These are phyloP conservation scores for Geosmithia flava DNA, from an alignment of 2,329 filamentous ascomycete genomes.

Conservation along the genomic window DNA sequence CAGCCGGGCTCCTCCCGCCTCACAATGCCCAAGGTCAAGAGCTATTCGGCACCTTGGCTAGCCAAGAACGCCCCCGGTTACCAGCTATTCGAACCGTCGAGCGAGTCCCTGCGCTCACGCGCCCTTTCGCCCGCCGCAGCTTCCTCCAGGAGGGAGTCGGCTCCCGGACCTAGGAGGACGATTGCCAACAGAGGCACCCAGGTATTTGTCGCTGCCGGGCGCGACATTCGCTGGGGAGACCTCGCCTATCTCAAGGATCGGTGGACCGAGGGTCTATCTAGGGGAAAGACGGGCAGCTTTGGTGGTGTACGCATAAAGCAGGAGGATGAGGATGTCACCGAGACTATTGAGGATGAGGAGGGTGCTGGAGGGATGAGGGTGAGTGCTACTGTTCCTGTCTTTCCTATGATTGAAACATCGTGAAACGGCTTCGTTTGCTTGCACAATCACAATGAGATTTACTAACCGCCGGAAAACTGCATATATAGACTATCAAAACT, in stretches of 20 bases:
- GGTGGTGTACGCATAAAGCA: slow-evolving; percentile 29
- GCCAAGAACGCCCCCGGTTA: slow-evolving; percentile 65
- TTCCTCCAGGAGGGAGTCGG: slow-evolving; percentile 25
- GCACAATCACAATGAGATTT: too few relatives aligned
- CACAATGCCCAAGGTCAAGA: slow-evolving; percentile 73
- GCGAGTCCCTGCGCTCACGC: slow-evolving; percentile 24
- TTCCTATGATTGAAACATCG: too few relatives aligned
- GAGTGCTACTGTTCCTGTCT: too few relatives aligned
- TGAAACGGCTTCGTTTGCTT: too few relatives aligned
- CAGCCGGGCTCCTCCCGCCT: background rate
- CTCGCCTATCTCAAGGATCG: slow-evolving; percentile 64
- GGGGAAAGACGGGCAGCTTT: slow-evolving; percentile 16
- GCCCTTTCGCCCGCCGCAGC: slow-evolving; percentile 23
- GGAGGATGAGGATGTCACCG: slow-evolving; percentile 26
- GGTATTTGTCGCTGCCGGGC: slow-evolving; percentile 77
- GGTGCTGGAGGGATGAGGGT: slow-evolving; percentile 18
- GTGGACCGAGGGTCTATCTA: slow-evolving; percentile 18
- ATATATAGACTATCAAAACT: slow-evolving; percentile 55
- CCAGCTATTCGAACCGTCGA: slow-evolving; percentile 54
- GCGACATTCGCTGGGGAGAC: slow-evolving; percentile 86
- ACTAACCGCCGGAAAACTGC: too few relatives aligned
- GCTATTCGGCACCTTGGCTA: slow-evolving; percentile 81
- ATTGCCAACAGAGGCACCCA: slow-evolving; percentile 77
- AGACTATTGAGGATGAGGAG: slow-evolving; percentile 11
- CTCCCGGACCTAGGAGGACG: slow-evolving; percentile 44